Base-by-base conservation (phyloP, 2,329 filamentous ascomycete species). In the Lizonia empirigonia region DNA sequence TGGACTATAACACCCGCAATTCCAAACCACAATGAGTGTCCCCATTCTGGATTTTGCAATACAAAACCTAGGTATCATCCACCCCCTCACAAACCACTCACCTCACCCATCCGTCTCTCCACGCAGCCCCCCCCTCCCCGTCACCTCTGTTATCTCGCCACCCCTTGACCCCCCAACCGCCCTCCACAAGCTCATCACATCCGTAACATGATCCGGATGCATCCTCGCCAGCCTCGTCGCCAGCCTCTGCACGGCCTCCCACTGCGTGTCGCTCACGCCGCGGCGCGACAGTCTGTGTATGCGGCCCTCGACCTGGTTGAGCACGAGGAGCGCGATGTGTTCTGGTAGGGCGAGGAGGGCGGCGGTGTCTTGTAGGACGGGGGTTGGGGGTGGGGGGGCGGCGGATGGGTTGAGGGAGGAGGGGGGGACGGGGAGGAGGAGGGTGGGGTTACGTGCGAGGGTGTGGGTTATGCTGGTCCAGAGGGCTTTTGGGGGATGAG, bases 191-290 rank as follows among this genome's bases (percentile, higher is more conserved):
- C n/a, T 29, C 1, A 46, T 19, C 3, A 46, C 34, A 9, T 46
- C 38, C 6, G 42, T 46, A 10, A 46, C 34, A 19, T 46, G 42
- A 37, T 46, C 34, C n/a, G 42, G 42, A 16, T 46, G 32, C 42
- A 37, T 24, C 8, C 15, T 6, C 32, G 33, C 34, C 26, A 37
- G 23, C 13, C 26, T 37, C 13, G 10, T n/a, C 3, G 3, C 24
- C 8, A 46, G 9, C 9, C n/a, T 26, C 10, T 32, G 16, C 24
- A 46, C 33, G 9, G 37, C 15, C 2, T 7, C 8, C 34, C 19
- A 32, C n/a, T 23, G 34, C 18, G 23, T 19, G 9, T 38, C 26
- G 24, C 16, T 38, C 19, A 18, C 4, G 16, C 26, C 18, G 6
- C 24, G 18, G 12, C 18, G 18, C 4, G 34, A 15, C 9, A 38